These are phyloP conservation scores for Apium graveolens DNA, from an alignment of 129 eudicot genomes.

Conservation along the genomic window DNA sequence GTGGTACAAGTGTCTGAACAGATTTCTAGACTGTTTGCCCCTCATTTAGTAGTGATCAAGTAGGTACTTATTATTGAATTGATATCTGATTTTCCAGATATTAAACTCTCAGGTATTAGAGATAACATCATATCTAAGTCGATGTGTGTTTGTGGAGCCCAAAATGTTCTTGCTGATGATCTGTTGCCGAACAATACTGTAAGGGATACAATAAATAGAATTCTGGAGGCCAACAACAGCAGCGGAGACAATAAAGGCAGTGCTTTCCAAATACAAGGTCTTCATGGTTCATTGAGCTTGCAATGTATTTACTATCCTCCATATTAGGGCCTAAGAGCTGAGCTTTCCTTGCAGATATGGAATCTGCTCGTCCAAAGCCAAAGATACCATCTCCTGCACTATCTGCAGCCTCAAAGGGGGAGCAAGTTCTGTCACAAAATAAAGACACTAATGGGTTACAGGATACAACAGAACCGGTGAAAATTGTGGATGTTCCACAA, in stretches of 20 bases:
- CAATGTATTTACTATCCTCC: not conserved
- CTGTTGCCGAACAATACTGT: constrained; percentile 85
- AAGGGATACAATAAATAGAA: constrained; percentile 74
- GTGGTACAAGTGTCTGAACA: not conserved
- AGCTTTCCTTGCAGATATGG: constrained; percentile 49
- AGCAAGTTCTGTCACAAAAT: constrained; percentile 34
- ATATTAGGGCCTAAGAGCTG: not conserved
- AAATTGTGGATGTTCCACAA: constrained; percentile 23
- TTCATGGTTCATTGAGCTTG: constrained; percentile 2
- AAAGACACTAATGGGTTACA: constrained; percentile 39
- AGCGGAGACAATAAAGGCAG: constrained; percentile 80
- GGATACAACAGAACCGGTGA: constrained; percentile 26
- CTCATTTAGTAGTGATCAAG: not conserved
- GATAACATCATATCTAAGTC: constrained; percentile 77
- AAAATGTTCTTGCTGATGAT: constrained; percentile 84
- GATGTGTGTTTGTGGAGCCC: constrained; percentile 84
- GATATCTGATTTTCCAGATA: not conserved
- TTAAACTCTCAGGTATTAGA: constrained; percentile 57
- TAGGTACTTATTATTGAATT: not conserved
- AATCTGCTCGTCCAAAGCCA: constrained; percentile 61
- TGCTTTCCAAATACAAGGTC: constrained; percentile 74
- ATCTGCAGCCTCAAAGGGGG: constrained; percentile 89
- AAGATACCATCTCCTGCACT: constrained; percentile 62
- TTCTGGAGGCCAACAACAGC: constrained; percentile 74
- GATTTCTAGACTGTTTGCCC: not conserved